Evolutionary conservation across 2,329 filamentous ascomycete species (phyloP).

Genomic region (Phialocephala subalpina): DNA sequence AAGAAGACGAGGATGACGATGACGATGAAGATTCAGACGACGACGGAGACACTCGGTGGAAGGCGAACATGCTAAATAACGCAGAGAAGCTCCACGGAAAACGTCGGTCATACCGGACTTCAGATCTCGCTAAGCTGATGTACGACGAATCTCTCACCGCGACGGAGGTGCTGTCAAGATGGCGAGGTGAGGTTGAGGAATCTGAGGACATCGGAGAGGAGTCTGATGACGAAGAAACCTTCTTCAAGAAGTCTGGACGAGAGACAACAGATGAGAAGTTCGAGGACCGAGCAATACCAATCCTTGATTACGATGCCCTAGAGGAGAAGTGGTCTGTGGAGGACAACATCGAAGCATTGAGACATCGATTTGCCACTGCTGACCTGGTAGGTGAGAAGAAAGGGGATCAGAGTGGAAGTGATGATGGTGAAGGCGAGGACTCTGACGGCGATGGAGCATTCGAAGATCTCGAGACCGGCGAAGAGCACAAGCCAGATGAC

Average conservation of each 20-base stretch:
- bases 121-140: conserved; percentile 85
- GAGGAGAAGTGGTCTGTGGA: conserved; percentile 86
- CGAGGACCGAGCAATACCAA: conserved; percentile 82
- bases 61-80: conserved; percentile 81
- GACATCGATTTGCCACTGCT: conserved; percentile 77
- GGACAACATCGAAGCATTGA: conserved; percentile 78
- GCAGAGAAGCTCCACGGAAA: conserved; percentile 76
- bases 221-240: conserved; percentile 63
- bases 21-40: conserved; percentile 67
- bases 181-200: conserved; percentile 74
- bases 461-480: conserved; percentile 84
- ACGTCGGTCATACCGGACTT: conserved; percentile 76
- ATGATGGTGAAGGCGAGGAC: conserved; percentile 55
- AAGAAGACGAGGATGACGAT: too few relatives aligned
- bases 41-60: conserved; percentile 82
- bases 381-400: conserved; percentile 66
- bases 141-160: conserved; percentile 85
- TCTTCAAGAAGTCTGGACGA: conserved; percentile 70
- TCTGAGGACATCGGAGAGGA: conserved; percentile 65
- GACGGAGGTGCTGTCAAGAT: conserved; percentile 77
- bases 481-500: conserved; percentile 58
- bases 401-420: conserved; percentile 55
- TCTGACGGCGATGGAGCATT: conserved; percentile 78
- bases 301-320: conserved; percentile 81
- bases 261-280: conserved; percentile 73